phyloP scores from a whole-genome alignment of 2,329 filamentous ascomycete species.

The Arachnopeziza araneosa region DNA sequence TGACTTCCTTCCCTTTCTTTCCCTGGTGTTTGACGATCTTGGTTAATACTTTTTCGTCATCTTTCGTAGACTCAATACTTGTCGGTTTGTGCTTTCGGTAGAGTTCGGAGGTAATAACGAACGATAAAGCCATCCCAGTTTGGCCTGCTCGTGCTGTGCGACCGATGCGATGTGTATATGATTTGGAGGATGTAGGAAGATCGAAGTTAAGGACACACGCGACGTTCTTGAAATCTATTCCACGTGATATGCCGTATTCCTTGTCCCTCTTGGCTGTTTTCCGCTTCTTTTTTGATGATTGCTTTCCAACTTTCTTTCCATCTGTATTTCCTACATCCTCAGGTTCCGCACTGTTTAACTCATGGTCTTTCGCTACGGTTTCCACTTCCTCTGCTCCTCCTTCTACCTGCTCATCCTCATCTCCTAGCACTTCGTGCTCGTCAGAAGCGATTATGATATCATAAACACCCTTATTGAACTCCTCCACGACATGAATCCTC shows the following conservation, averaged over 20 bases:
- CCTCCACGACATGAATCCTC: conserved; percentile 87
- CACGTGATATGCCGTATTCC: conserved; percentile 92
- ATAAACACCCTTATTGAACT: conserved; percentile 96
- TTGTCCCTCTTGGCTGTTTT: conserved; percentile 63
- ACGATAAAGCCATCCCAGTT: conserved; percentile 91
- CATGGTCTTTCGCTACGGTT: conserved; percentile 6
- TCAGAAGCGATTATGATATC: conserved; percentile 97
- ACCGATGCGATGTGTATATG: conserved; percentile 95
- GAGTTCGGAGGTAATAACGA: conserved; percentile 75
- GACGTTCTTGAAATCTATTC: conserved; percentile 96
- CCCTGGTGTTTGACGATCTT: conserved; percentile 75
- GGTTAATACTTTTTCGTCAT: conserved; percentile 78
- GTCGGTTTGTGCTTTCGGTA: conserved; percentile 91
- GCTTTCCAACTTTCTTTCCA: conserved; percentile 25
- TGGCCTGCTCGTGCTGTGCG: conserved; percentile 88
- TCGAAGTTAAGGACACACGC: conserved; percentile 96
- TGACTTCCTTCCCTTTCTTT: conserved; percentile 73
- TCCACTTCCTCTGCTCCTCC: conserved; percentile 31
- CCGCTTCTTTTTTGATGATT: conserved; percentile 52
- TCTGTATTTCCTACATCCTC: conserved; percentile 18
- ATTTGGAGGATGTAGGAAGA: conserved; percentile 79
- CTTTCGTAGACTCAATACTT: conserved; percentile 64
- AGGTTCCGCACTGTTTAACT: conserved; percentile 27
- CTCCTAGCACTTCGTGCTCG: conserved; percentile 76
- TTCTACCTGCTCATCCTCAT: conserved; percentile 39